phyloP scores from a whole-genome alignment of 2,329 filamentous ascomycete species.

The Neoscytalidium dimidiatum region DNA sequence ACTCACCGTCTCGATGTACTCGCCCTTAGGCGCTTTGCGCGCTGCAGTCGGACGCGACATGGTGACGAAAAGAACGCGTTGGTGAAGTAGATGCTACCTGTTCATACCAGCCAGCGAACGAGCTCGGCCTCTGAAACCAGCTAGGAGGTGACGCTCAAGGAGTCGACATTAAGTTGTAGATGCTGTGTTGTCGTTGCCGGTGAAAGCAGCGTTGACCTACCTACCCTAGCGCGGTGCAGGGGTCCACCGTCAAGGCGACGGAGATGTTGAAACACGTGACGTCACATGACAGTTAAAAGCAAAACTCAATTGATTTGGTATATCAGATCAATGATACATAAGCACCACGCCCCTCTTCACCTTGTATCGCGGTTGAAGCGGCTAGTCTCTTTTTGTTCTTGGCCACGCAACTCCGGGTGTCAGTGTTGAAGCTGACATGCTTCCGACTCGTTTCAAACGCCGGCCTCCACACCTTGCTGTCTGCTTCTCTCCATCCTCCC shows the following conservation, averaged over 20 bases:
- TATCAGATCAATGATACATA: background rate
- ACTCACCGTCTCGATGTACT: constrained; percentile 94
- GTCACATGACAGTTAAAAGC: background rate
- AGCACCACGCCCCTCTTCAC: background rate
- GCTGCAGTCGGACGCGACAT: constrained; percentile 46
- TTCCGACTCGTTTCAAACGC: background rate
- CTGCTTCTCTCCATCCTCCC: background rate
- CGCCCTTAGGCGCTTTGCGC: constrained; percentile 73
- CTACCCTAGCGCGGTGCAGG: too few relatives aligned
- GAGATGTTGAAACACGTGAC: background rate
- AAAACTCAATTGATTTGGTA: background rate
- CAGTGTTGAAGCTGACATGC: constrained; percentile 16
- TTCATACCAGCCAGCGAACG: background rate
- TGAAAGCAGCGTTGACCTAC: background rate
- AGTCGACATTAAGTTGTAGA: background rate
- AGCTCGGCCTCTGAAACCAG: background rate
- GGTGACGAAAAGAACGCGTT: background rate
- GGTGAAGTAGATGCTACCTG: background rate
- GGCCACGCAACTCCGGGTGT: background rate
- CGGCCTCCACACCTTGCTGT: background rate
- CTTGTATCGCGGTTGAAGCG: constrained; percentile 3
- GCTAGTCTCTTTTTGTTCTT: background rate
- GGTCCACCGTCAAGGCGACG: background rate
- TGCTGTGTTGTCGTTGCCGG: background rate
- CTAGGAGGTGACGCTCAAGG: background rate